phyloP scores from a whole-genome alignment of 371 early-diverging fungal genomes.

The Funneliformis caledonium region DNA sequence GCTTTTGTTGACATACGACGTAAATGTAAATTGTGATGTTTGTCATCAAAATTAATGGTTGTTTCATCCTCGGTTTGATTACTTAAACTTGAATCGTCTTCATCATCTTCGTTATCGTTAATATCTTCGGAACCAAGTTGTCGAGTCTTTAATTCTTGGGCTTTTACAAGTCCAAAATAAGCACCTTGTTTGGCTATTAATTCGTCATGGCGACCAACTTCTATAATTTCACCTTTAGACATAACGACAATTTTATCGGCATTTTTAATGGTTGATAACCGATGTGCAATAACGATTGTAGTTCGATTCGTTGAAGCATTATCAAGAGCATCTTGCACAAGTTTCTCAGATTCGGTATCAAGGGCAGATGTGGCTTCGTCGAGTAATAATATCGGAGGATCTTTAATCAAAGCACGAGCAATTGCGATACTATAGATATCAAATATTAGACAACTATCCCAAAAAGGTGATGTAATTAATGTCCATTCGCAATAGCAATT shows the following conservation, averaged over 20 bases:
- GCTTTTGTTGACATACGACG: conserved; percentile 21
- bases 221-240: conserved; percentile 39
- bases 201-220: conserved; percentile 41
- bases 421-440: conserved; percentile 65
- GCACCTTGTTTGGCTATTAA: conserved; percentile 54
- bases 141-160: conserved; percentile 40
- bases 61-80: neutral
- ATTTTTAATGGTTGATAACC: conserved; percentile 79
- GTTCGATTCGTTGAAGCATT: conserved; percentile 67
- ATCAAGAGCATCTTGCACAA: conserved; percentile 88
- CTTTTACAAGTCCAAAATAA: conserved; percentile 54
- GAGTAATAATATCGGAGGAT: conserved; percentile 85
- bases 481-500: conserved; percentile 26
- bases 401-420: conserved; percentile 74
- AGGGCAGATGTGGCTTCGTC: conserved; percentile 97
- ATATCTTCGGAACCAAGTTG: neutral
- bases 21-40: neutral
- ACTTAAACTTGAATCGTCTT: neutral
- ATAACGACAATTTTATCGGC: conserved; percentile 56
- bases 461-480: neutral
- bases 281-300: conserved; percentile 71
- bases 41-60: conserved; percentile 10
- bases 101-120: conserved; percentile 1
- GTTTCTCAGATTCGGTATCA: conserved; percentile 85
- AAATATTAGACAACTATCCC: conserved; percentile 42